Base-by-base conservation (phyloP, 805 yeast species). In the Kuraishia piskuri region DNA sequence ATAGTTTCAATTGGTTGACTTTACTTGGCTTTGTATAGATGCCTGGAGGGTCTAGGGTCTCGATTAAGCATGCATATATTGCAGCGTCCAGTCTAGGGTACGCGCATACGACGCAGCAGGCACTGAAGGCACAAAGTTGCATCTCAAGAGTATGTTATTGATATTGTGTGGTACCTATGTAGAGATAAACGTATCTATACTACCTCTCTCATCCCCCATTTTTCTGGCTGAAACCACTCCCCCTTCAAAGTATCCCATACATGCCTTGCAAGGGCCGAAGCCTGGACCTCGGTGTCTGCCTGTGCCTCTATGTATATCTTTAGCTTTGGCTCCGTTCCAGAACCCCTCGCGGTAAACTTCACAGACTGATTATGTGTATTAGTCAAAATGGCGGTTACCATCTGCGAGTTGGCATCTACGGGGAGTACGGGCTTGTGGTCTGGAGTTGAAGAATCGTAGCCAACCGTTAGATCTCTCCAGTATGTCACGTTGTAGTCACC, bases 311-410 rank as follows among this genome's bases (percentile, higher is more conserved):
- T 84, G 68, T 92, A 92, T 0, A 92, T 88, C 67, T 92, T 92
- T 57, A 92, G 73, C 65, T 92, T 92, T 2, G 97, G 97, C 66
- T 92, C 99, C 0, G 99, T 92, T 10, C 99, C 99, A 2, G 96
- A 89, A 0, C 97, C 97, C 52, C 99, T 77, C 50, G 88, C 83
- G 0, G 98, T 91, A 63, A 91, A 84, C 37, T 96, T 70, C 1
- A 89, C 82, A 21, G 57, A 58, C 46, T 73, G 78, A 10, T 37
- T 55, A 5, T 55, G 49, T 1, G 54, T 56, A 1, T 58, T 55
- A 2, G 65, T 60, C 24, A 56, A 58, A 22, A 89, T 68, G 22
- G 68, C 67, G 0, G 97, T 90, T 58, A 92, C 83, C 97, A 94
- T 94, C 60, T 94, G 96, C 0, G 96, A 82, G 1, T 72, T 62